Evolutionary conservation across 225 moss, liverwort and hornwort genomes (phyloP).

Genomic region (Neckera pumila): DNA sequence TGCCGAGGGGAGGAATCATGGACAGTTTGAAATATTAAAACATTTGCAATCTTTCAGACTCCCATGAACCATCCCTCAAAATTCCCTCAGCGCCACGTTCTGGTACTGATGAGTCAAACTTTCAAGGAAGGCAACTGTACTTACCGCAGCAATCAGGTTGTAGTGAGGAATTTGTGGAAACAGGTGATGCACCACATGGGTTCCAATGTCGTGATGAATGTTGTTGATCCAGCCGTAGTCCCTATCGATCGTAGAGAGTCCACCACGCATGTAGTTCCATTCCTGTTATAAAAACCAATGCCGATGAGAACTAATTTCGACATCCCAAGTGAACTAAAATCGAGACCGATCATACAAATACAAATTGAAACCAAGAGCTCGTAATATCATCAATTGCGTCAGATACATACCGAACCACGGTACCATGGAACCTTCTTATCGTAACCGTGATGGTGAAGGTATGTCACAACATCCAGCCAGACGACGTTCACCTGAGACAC

Average conservation of each 20-base stretch:
- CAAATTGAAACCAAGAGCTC: neutral
- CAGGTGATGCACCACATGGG: constrained; percentile 84
- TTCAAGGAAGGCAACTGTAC: neutral
- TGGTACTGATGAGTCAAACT: neutral
- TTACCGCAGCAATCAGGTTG: constrained; percentile 65
- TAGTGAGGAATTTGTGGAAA: constrained; percentile 99
- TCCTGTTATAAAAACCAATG: constrained; percentile 6
- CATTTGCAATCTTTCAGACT: neutral
- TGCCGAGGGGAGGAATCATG: neutral
- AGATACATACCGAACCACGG: constrained; percentile 35
- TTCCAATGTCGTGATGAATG: constrained; percentile 95
- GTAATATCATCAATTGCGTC: neutral
- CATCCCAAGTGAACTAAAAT: neutral
- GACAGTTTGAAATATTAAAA: neutral
- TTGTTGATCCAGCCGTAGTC: constrained; percentile 95
- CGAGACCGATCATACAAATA: neutral
- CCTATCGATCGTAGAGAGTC: constrained; percentile 84
- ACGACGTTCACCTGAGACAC: constrained; percentile 48
- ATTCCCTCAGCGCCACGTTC: neutral
- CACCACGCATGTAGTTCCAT: constrained; percentile 95
- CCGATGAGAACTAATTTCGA: neutral
- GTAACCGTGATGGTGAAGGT: constrained; percentile 93
- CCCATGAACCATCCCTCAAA: neutral
- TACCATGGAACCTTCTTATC: constrained; percentile 95
- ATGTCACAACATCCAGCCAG: constrained; percentile 82